These are phyloP conservation scores for Saccharomycopsis hybrid DNA, from an alignment of 1,139 yeast genomes.

Conservation along the genomic window DNA sequence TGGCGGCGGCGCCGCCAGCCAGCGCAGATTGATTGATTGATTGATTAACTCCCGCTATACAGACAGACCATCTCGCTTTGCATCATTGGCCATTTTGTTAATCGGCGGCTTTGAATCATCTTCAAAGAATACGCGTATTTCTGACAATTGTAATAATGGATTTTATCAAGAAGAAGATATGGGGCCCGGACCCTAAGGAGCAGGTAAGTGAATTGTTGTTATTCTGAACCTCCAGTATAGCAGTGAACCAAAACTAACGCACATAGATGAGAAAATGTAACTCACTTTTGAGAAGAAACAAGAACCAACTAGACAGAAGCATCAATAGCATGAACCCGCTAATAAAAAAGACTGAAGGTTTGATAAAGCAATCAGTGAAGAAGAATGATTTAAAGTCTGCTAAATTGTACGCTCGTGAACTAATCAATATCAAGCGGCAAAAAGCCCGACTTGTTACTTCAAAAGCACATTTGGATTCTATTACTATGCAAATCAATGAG, in stretches of 20 bases:
- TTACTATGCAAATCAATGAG: slow-evolving; percentile 84
- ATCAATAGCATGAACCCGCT: slow-evolving; percentile 59
- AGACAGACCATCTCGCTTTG: too few relatives aligned
- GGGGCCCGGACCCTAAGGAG: slow-evolving; percentile 96
- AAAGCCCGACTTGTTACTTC: slow-evolving; percentile 69
- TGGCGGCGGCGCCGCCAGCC: too few relatives aligned
- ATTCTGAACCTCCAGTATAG: not conserved
- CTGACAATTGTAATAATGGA: slow-evolving; percentile 40
- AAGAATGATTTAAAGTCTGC: slow-evolving; percentile 73
- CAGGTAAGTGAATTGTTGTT: slow-evolving; percentile 42
- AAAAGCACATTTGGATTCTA: slow-evolving; percentile 79
- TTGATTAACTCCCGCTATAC: too few relatives aligned
- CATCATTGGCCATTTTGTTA: too few relatives aligned
- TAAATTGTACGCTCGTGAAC: slow-evolving; percentile 72
- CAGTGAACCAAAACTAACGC: not conserved
- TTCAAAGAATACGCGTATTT: too few relatives aligned
- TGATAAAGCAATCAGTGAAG: slow-evolving; percentile 70
- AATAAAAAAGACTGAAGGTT: slow-evolving; percentile 65
- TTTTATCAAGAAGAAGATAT: slow-evolving; percentile 70
- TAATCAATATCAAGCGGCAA: slow-evolving; percentile 69
- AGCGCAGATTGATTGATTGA: too few relatives aligned
- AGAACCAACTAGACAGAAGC: slow-evolving; percentile 72
- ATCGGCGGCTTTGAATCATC: too few relatives aligned
- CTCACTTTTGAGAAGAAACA: slow-evolving; percentile 73
- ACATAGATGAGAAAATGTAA: slow-evolving; percentile 71